Percentiles rank a stretch among this genome's conserved stretches.
Conservation (phyloP, 176 grass and related monocot species). For the Cenchrus americanus region DNA sequence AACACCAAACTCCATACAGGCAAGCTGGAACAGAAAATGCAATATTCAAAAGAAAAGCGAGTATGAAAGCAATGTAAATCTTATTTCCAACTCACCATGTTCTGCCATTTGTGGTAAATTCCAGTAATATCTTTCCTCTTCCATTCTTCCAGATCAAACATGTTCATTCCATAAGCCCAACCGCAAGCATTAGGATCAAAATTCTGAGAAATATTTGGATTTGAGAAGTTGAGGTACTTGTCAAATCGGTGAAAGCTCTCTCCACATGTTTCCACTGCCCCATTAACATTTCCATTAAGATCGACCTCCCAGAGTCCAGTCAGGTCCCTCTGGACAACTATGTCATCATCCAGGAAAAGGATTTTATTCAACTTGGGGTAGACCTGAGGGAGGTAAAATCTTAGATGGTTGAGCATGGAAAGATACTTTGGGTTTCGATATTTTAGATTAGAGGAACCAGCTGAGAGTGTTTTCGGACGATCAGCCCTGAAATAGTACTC, state of each 20-base stretch:
- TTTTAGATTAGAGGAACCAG: conserved; percentile 70
- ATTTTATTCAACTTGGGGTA: conserved; percentile 74
- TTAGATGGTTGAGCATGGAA: conserved; percentile 65
- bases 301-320: conserved; percentile 66
- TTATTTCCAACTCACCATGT: conserved; percentile 54
- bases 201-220: conserved; percentile 58
- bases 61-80: neutral
- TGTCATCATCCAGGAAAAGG: conserved; percentile 71
- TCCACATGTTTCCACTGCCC: conserved; percentile 65
- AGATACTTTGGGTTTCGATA: conserved; percentile 70
- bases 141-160: conserved; percentile 74
- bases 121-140: conserved; percentile 73
- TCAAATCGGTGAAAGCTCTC: conserved; percentile 71
- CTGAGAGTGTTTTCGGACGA: conserved; percentile 50
- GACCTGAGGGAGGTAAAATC: conserved; percentile 65
- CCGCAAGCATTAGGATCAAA: conserved; percentile 72
- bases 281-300: conserved; percentile 75
- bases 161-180: conserved; percentile 78
- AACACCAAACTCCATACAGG: neutral
- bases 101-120: conserved; percentile 74
- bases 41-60: conserved; percentile 3
- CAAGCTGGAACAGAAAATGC: conserved; percentile 7
- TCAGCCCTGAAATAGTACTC: conserved; percentile 65
- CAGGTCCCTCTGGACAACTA: conserved; percentile 67
- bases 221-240: conserved; percentile 75